Percentiles rank a stretch among this genome's conserved stretches.
phyloP scores from a whole-genome alignment of 768 basidiomycete species.

The Cantharellus anzutake region DNA sequence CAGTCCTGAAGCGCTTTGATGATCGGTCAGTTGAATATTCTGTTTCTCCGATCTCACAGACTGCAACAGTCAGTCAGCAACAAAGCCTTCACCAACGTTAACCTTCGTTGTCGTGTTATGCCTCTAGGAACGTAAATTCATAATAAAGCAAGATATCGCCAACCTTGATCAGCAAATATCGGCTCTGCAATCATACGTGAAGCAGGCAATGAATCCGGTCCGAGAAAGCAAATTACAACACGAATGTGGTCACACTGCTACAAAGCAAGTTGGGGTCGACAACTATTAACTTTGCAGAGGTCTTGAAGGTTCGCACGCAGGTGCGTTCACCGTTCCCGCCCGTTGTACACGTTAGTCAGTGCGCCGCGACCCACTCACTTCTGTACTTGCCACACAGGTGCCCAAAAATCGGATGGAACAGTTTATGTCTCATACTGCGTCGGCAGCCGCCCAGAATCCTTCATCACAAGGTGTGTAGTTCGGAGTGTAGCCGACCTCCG shows the following conservation, averaged over 20 bases:
- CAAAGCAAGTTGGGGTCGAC: slow-evolving; percentile 95
- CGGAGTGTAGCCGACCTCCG: no score
- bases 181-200: slow-evolving; percentile 59
- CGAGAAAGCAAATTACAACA: slow-evolving; percentile 75
- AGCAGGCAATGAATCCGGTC: slow-evolving; percentile 27
- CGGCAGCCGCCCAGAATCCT: slow-evolving; percentile 57
- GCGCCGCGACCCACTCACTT: neutral
- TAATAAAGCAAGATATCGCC: slow-evolving; percentile 99
- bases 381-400: slow-evolving; percentile 89
- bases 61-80: neutral
- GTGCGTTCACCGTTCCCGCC: slow-evolving; percentile 23
- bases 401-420: slow-evolving; percentile 92
- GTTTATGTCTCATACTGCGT: slow-evolving; percentile 81
- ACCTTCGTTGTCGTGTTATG: neutral
- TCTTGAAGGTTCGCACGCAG: slow-evolving; percentile 90
- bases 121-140: slow-evolving; percentile 80
- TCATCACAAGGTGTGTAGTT: slow-evolving; percentile 34
- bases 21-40: slow-evolving; percentile 97
- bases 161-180: slow-evolving; percentile 94
- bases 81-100: neutral
- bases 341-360: neutral
- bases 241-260: slow-evolving; percentile 90
- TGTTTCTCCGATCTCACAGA: slow-evolving; percentile 26
- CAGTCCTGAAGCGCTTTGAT: slow-evolving; percentile 98
- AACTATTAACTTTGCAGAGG: slow-evolving; percentile 96